Evolutionary conservation across 345 rosid genomes (phyloP), one percentile per base, ranked within the genome.

Genomic region (Hibiscus trionum): DNA sequence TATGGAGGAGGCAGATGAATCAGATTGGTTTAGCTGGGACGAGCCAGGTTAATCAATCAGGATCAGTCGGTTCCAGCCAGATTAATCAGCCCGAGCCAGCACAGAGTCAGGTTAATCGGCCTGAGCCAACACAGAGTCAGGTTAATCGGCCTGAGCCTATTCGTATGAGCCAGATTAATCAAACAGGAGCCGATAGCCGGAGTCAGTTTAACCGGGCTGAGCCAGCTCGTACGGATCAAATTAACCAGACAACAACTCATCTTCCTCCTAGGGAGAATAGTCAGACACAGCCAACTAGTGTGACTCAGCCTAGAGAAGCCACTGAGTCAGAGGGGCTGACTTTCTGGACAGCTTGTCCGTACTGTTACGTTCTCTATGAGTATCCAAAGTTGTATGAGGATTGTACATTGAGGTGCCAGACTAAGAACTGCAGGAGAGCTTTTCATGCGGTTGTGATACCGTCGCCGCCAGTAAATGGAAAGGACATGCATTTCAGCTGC

Each of bases 311-410:
- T 14, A 75, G 37, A 11, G 69, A 77, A 69, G 68, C 31, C 31
- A 29, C 76, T 0, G 80, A 70, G 69, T 64, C 87, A 26, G 56
- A 49, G 76, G 78, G 27, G 8, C 79, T 82, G 21, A 84, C 88
- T 73, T 93, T 96, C 83, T 93, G 98, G 99, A 96, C 99, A 0
- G 85, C 96, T 50, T 96, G 99, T 31, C 98, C 98, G 0, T 96
- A 90, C 75, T 95, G 99, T 69, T 93, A 57, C 68, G 69, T 81
- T 9, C 82, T 95, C n/a, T 93, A 83, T 35, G 98, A 95, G 84
- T 95, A 92, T 71, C 84, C 89, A 0, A 87, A 84, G 79, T 86
- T 15, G 17, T 95, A 89, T n/a, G 90, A 91, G 75, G 98, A 87
- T 29, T 93, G 98, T 42, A 76, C 84, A 3, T 80, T 95, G 56